These are phyloP conservation scores for Pythium aquatile DNA, from an alignment of 352 stramenopile genomes.

Conservation along the genomic window DNA sequence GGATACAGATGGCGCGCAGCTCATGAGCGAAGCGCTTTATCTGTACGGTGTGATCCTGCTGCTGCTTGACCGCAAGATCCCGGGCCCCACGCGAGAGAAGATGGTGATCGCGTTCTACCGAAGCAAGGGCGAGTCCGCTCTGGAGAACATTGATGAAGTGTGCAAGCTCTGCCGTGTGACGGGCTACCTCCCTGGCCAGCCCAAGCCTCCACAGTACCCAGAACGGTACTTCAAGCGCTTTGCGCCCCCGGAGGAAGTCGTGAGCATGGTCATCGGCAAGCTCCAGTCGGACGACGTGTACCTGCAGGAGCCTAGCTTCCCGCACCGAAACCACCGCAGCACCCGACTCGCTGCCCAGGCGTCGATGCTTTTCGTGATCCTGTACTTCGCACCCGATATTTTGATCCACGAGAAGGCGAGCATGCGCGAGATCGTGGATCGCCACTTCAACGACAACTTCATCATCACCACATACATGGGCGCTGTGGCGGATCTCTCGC, in stretches of 20 bases:
- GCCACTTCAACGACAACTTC: conserved; percentile 97
- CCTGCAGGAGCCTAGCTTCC: conserved; percentile 89
- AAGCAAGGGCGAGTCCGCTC: conserved; percentile 84
- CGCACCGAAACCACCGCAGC: conserved; percentile 90
- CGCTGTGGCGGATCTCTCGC: conserved; percentile 88
- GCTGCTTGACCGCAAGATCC: conserved; percentile 92
- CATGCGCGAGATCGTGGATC: conserved; percentile 95
- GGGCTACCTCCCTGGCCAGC: conserved; percentile 81
- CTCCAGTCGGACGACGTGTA: conserved; percentile 96
- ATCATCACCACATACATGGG: conserved; percentile 96
- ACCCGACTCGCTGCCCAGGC: conserved; percentile 90
- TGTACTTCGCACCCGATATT: conserved; percentile 93
- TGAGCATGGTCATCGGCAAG: conserved; percentile 92
- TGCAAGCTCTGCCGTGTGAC: conserved; percentile 90
- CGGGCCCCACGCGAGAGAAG: conserved; percentile 85
- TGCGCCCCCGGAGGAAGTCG: conserved; percentile 82
- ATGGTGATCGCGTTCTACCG: conserved; percentile 90
- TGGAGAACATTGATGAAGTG: conserved; percentile 91
- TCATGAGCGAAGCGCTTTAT: conserved; percentile 94
- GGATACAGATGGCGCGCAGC: conserved; percentile 92
- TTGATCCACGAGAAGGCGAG: conserved; percentile 90
- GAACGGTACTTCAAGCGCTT: conserved; percentile 89
- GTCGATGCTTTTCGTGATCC: conserved; percentile 94
- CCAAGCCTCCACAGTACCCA: conserved; percentile 85
- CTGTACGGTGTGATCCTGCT: conserved; percentile 95